phyloP scores from a whole-genome alignment of 108 stramenopile species.

The Cyclotella baltica region DNA sequence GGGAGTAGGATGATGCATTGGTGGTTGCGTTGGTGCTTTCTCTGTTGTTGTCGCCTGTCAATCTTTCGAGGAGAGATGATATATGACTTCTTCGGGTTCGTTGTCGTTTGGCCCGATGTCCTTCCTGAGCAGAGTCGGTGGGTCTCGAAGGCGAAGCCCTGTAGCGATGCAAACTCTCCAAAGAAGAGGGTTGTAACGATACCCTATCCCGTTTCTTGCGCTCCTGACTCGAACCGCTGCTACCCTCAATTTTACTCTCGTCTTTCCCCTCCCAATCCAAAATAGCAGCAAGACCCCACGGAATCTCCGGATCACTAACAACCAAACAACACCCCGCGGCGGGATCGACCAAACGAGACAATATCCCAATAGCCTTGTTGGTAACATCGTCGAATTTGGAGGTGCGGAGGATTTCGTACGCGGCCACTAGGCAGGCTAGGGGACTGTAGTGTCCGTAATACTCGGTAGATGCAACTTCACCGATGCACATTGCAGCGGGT shows the following conservation, averaged over 20 bases:
- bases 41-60: conserved; percentile 10
- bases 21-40: neutral
- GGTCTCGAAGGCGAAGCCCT: conserved; percentile 7
- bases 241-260: neutral
- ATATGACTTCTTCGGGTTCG: conserved; percentile 12
- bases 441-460: conserved; percentile 23
- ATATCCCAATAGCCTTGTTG: conserved; percentile 38
- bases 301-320: conserved; percentile 30
- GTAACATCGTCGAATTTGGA: conserved; percentile 20
- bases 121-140: neutral
- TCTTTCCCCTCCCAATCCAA: neutral
- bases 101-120: conserved; percentile 11
- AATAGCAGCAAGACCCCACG: conserved; percentile 10
- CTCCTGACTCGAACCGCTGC: neutral
- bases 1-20: neutral
- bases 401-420: conserved; percentile 47
- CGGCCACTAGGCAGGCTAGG: conserved; percentile 49
- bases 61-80: conserved; percentile 34
- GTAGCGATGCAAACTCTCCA: conserved; percentile 28
- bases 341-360: conserved; percentile 48
- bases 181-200: conserved; percentile 20
- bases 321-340: conserved; percentile 41
- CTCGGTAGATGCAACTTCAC: neutral
- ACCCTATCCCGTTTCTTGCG: conserved; percentile 33
- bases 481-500: conserved; percentile 48